Conservation (phyloP, 1,139 yeast species). For the Scheffersomyces segobiensis region DNA sequence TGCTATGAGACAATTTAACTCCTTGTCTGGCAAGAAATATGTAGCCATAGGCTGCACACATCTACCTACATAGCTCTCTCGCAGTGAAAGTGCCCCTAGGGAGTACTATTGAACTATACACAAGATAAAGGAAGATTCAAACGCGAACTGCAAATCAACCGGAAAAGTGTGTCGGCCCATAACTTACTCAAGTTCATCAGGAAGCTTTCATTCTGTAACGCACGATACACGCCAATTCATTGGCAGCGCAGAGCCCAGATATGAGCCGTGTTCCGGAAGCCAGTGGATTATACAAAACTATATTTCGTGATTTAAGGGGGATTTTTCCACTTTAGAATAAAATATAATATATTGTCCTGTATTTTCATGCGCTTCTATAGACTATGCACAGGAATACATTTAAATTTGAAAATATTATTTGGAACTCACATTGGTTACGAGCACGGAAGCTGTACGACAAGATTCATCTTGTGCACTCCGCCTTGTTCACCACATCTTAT, state of each 20-base stretch:
- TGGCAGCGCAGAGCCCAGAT: neutral
- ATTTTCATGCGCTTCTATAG: neutral
- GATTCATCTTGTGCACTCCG: neutral
- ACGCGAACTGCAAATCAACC: neutral
- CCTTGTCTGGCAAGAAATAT: neutral
- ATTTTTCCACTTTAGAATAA: neutral
- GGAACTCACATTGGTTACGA: neutral
- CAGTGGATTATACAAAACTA: neutral
- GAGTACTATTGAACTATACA: no score
- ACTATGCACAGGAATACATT: neutral
- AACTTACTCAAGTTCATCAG: neutral
- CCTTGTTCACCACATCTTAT: neutral
- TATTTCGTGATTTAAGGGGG: neutral
- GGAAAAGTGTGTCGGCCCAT: neutral
- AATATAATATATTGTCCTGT: neutral
- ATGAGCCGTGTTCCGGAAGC: neutral
- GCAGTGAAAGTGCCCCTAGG: no score
- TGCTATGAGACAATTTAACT: neutral
- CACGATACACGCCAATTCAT: neutral
- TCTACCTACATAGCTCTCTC: neutral
- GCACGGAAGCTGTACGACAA: neutral
- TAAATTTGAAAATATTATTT: no score
- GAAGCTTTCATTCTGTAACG: neutral
- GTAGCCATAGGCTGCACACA: neutral
- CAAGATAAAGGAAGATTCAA: neutral